These are phyloP conservation scores for Rehmannia glutinosa DNA, from an alignment of 257 asterid genomes.

Conservation along the genomic window DNA sequence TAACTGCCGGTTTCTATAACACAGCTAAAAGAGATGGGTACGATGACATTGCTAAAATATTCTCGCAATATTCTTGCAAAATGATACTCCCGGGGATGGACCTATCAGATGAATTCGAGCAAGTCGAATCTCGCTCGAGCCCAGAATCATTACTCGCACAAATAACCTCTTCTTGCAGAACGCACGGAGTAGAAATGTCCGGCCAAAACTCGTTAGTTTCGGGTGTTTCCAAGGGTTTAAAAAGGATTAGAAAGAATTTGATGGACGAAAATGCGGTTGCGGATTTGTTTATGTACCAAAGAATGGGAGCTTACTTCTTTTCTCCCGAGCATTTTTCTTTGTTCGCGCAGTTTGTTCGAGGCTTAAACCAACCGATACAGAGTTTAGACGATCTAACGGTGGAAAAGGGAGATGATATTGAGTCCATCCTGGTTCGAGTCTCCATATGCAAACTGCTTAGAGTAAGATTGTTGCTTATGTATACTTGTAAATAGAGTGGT, in stretches of 20 bases:
- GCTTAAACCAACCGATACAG: slow-evolving; percentile 31
- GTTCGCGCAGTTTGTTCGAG: slow-evolving; percentile 52
- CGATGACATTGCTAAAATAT: slow-evolving; percentile 38
- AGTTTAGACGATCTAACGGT: slow-evolving; percentile 43
- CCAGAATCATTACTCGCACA: slow-evolving; percentile 52
- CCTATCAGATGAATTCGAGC: slow-evolving; percentile 42
- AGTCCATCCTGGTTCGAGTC: slow-evolving; percentile 25
- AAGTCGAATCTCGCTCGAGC: slow-evolving; percentile 39
- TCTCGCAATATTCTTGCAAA: slow-evolving; percentile 51
- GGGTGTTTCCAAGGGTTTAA: slow-evolving; percentile 40
- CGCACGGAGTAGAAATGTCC: slow-evolving; percentile 31
- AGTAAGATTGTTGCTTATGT: too few relatives aligned
- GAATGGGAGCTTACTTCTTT: slow-evolving; percentile 94
- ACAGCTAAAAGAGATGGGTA: slow-evolving; percentile 68
- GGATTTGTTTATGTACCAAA: slow-evolving; percentile 59
- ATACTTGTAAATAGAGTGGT: too few relatives aligned
- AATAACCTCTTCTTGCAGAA: slow-evolving; percentile 42
- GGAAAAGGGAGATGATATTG: slow-evolving; percentile 19
- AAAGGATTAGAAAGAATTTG: slow-evolving; percentile 48
- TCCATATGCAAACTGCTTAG: slow-evolving; percentile 64
- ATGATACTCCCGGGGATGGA: slow-evolving; percentile 67
- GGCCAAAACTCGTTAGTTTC: slow-evolving; percentile 52
- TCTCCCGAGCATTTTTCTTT: slow-evolving; percentile 69
- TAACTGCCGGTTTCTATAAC: slow-evolving; percentile 68
- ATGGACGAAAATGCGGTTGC: slow-evolving; percentile 34